Percentiles rank a stretch among this genome's conserved stretches.
These are phyloP conservation scores for Pseudogymnoascus sp. DNA, from an alignment of 2,329 filamentous ascomycete species.

Conservation along the genomic window DNA sequence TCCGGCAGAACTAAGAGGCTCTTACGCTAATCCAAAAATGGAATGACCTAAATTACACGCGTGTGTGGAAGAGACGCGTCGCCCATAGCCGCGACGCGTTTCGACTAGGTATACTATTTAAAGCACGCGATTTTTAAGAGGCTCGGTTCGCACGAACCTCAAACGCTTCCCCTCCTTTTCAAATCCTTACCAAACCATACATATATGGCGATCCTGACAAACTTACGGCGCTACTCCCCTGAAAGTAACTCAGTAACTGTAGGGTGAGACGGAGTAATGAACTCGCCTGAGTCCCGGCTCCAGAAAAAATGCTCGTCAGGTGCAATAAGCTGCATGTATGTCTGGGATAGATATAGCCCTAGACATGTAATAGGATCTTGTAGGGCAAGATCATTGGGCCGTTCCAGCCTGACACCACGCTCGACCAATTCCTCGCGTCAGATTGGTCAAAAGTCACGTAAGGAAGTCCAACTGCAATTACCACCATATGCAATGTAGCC, in stretches of 20 bases:
- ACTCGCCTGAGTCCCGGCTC: neutral
- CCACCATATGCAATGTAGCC: slow-evolving; percentile 6
- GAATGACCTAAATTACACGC: slow-evolving; percentile 1
- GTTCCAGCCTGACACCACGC: slow-evolving; percentile 2
- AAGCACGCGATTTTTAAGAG: slow-evolving; percentile 5
- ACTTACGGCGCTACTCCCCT: neutral
- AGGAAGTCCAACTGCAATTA: slow-evolving; percentile 4
- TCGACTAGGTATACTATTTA: slow-evolving; percentile 2
- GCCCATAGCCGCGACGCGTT: neutral
- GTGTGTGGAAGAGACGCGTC: neutral
- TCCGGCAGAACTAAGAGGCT: slow-evolving; percentile 8
- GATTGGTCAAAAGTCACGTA: neutral
- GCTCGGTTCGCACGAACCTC: slow-evolving; percentile 9
- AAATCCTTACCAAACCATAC: neutral
- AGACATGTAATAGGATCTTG: neutral
- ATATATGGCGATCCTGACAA: neutral
- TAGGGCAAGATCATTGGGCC: slow-evolving; percentile 7
- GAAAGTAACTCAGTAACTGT: neutral
- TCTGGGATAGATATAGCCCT: slow-evolving; percentile 5
- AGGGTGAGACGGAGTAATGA: slow-evolving; percentile 1
- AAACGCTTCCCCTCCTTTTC: neutral
- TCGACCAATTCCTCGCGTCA: neutral
- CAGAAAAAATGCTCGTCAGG: slow-evolving; percentile 7
- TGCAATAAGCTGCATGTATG: slow-evolving; percentile 7
- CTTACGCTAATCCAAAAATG: neutral